Percentiles rank a stretch among this genome's conserved stretches.
Evolutionary conservation across 2,329 filamentous ascomycete species (phyloP).

Genomic region (Leptographium lundbergii): DNA sequence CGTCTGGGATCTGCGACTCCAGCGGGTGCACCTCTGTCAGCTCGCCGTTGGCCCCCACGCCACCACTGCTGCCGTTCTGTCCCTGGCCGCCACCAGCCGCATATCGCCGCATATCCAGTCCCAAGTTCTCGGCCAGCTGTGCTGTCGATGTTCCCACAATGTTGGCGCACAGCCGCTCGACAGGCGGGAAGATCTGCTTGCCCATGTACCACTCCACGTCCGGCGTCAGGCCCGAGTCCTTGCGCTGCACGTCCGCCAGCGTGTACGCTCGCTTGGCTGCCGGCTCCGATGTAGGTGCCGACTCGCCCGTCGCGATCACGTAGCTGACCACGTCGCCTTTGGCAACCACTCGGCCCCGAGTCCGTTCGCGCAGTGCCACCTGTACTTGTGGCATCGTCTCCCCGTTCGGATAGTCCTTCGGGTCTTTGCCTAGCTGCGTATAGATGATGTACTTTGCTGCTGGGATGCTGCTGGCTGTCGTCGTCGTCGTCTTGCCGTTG

Average conservation of each 20-base stretch:
- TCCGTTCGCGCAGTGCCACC: constrained; percentile 78
- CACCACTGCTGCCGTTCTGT: constrained; percentile 29
- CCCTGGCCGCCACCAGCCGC: constrained; percentile 31
- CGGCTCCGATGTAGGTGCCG: constrained; percentile 39
- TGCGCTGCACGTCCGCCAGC: constrained; percentile 71
- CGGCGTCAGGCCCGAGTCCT: constrained; percentile 61
- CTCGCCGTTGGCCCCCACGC: constrained; percentile 14
- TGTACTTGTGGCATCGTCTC: constrained; percentile 96
- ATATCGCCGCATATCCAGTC: constrained; percentile 83
- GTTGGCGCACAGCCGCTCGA: constrained; percentile 93
- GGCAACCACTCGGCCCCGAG: constrained; percentile 75
- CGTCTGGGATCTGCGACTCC: constrained; percentile 87
- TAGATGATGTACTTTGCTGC: constrained; percentile 91
- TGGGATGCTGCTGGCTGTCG: constrained; percentile 25
- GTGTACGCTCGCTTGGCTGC: constrained; percentile 83
- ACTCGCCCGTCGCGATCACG: constrained; percentile 59
- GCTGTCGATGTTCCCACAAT: constrained; percentile 86
- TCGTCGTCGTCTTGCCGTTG: background rate
- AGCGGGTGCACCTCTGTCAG: constrained; percentile 69
- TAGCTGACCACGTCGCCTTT: constrained; percentile 96
- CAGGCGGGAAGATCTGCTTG: constrained; percentile 96
- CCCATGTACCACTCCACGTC: constrained; percentile 97
- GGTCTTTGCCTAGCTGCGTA: constrained; percentile 90
- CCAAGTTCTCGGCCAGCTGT: constrained; percentile 83
- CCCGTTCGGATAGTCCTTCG: constrained; percentile 85